Evolutionary conservation across 805 yeast genomes (phyloP), one percentile per base, ranked within the genome.

Genomic region (Metschnikowia matae): DNA sequence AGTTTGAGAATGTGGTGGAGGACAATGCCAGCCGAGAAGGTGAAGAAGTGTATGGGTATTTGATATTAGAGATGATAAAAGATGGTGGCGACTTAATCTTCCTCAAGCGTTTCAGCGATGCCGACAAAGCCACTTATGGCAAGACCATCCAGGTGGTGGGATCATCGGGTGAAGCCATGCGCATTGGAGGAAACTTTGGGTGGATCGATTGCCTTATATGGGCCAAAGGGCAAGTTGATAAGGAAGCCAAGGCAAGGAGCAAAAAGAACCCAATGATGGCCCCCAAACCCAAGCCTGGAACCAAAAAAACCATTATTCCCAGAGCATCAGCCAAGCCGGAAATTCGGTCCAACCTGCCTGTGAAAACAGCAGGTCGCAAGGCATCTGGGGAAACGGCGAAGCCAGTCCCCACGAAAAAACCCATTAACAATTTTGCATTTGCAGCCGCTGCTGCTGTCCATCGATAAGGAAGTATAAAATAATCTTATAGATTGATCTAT

Each of bases 181-280:
- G 67, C 36, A 66, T 80, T 13, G 85, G 85, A 23, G 62, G 62
- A 8, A 64, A 71, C 4, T 74, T 79, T 41, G 77, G 81, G 3
- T 86, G 92, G 92, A 83, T 86, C 13, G 86, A 84, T 44, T 79
- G 89, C 46, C 72, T 86, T 51, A 68, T 86, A 55, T 78, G 79
- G 55, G 87, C 89, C 2, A 83, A 85, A 56, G 82, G 83, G 44
- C 59, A 83, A 59, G 67, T 54, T 37, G 58, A 54, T 36, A 52
- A 51, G 38, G 51, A 52, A 21, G 29, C 38, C 43, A 43, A 32
- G 37, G 38, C 42, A 11, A 47, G 35, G 17, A 50, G 38, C 14
- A 40, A 40, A 15, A 23, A 31, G 34, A 23, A 17, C 10, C 31
- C 26, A 34, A 20, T 20, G 6, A 29, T 6, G 15, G 38, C 37